Evolutionary conservation across 768 basidiomycete genomes (phyloP), one percentile per base, ranked within the genome.

Genomic region (Galerina marginata): DNA sequence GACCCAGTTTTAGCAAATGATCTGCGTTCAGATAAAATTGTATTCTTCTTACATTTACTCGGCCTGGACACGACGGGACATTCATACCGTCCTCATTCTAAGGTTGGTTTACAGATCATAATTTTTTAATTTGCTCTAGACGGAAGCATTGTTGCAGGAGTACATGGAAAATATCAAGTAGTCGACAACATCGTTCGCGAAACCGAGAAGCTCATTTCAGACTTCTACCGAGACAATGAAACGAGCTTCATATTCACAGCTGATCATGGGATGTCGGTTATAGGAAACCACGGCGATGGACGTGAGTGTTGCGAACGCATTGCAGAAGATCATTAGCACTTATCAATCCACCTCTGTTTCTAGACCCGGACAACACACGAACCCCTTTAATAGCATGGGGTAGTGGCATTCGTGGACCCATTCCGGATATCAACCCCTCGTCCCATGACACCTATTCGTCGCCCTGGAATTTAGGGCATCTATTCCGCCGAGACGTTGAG

Each of bases 261-360:
- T 0, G 93, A 95, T 71, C 93, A 95, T 69, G 93, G 93, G 9
- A 95, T 95, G 93, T 91, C 90, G 4, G 83, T 80, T 36, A 89
- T 93, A 55, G 93, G 93, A 11, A 95, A 94, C 68, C 93, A 95
- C 59, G 93, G 93, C 4, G 93, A 95, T 61, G 93, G 93, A 39
- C 87, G 91, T 90, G 67, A 69, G 78, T 71, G 29, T 33, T 33
- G 2, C 29, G 7, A 33, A 33, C 5, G 5, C 29, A 4, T 33
- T 33, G 29, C 0, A 33, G 1, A 5, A 4, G 29, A 33, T 7
- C 29, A 4, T 4, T 33, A 33, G 29, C 7, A 33, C 29, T 33
- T 33, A 33, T 7, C 29, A 7, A 39, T 29, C 25, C 51, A 36
- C 36, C 45, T 15, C 42, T 50, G 25, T 47, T 55, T 59, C 38